Base-by-base conservation (phyloP, 148 eudicot genomes). In the Vaccinium corymbosum region DNA sequence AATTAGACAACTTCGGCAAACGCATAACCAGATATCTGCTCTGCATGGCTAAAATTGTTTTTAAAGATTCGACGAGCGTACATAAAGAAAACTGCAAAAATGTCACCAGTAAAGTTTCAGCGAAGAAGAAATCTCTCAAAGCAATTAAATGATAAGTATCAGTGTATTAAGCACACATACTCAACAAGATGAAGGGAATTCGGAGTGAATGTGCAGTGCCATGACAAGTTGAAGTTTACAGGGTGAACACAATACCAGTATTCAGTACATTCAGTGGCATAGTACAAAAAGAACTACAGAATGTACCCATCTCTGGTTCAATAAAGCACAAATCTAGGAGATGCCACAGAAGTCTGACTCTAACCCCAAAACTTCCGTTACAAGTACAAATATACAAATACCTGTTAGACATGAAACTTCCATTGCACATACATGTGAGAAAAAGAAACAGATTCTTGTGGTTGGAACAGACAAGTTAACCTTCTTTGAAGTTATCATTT, bases 1-100 rank as follows among this genome's bases (percentile, higher is more conserved):
- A 53, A 84, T 35, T 16, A 14, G 85, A n/a, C 80, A 83, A 57
- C 6, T 71, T 29, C 49, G 5, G 22, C 16, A 52, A 73, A 85
- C 52, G 84, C 32, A 78, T 73, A 74, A 94, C 97, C 98, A 55
- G 97, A 84, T 84, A 97, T 93, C 88, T 97, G 98, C 86, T 92
- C 94, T 5, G 97, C 97, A 71, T 94, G 95, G 88, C 82, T 89
- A 86, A 93, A 97, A 22, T 94, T 93, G 83, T 92, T 94, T 86
- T 89, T 92, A 82, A 94, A 94, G 84, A 97, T 90, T 86, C 95
- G 89, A 7, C 93, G 88, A 72, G 92, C 84, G 85, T 93, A 97
- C 56, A 85, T 86, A 83, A 94, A 89, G 83, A 97, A 92, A 64
- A 97, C 99, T 97, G 98, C 93, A 91, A 74, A 38, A 53, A 7